Evolutionary conservation across 2,329 filamentous ascomycete species (phyloP).

Genomic region (Fusarium chuoi): DNA sequence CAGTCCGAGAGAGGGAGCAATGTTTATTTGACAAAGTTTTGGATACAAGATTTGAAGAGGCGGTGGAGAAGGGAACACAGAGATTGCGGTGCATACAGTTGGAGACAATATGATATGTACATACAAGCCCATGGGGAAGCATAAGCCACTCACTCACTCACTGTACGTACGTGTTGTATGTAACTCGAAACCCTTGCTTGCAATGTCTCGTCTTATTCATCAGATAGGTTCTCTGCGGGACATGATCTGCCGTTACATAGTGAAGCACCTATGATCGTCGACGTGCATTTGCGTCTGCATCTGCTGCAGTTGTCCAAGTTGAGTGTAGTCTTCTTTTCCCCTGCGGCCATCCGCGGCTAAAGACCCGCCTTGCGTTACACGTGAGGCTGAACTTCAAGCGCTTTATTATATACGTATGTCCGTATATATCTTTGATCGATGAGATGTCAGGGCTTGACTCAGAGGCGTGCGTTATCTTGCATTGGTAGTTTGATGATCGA

Average conservation of each 20-base stretch:
- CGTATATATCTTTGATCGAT: background rate
- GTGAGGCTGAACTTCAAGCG: conserved; percentile 17
- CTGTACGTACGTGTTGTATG: background rate
- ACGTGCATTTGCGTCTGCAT: conserved; percentile 6
- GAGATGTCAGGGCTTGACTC: background rate
- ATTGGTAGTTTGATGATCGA: conserved; percentile 23
- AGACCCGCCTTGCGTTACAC: conserved; percentile 36
- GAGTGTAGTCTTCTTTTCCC: conserved; percentile 22
- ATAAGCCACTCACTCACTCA: background rate
- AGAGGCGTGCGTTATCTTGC: conserved; percentile 38
- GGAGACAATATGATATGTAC: background rate
- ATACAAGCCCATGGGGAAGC: background rate
- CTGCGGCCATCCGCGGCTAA: conserved; percentile 29
- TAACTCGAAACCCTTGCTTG: conserved; percentile 14
- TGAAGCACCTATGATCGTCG: conserved; percentile 12
- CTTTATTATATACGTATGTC: conserved; percentile 1
- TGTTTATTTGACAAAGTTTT: conserved; percentile 10
- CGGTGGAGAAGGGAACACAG: conserved; percentile 24
- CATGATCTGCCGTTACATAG: conserved; percentile 25
- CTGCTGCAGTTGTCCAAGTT: conserved; percentile 20
- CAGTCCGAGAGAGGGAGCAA: background rate
- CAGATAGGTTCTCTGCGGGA: conserved; percentile 6
- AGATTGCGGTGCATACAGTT: background rate
- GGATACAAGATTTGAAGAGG: conserved; percentile 10
- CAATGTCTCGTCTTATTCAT: conserved; percentile 4